A percentile compares a stretch with the other conserved stretches of the same genome.
Evolutionary conservation across 1,284 basidiomycete species (phyloP).

Genomic region (Marasmius fiardii): DNA sequence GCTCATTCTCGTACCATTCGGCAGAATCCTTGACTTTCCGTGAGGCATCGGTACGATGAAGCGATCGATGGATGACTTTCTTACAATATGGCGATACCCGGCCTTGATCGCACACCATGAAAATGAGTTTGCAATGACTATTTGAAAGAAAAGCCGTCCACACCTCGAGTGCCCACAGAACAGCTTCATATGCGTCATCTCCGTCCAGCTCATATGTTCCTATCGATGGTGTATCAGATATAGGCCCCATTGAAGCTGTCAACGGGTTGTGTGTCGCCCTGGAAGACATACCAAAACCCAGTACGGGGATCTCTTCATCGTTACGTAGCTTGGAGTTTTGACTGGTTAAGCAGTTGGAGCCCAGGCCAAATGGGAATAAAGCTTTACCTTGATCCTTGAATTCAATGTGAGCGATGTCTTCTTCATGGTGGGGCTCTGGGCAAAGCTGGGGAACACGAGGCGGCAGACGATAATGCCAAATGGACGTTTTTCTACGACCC

Average conservation of each 20-base stretch:
- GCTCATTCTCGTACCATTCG: slow-evolving; percentile 71
- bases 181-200: slow-evolving; percentile 50
- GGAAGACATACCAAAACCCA: slow-evolving; percentile 54
- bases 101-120: slow-evolving; percentile 34
- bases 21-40: slow-evolving; percentile 43
- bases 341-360: background rate
- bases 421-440: background rate
- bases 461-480: too few species aligned
- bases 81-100: slow-evolving; percentile 66
- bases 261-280: slow-evolving; percentile 3
- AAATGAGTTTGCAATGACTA: slow-evolving; percentile 4
- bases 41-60: slow-evolving; percentile 7
- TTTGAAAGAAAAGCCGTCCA: slow-evolving; percentile 9
- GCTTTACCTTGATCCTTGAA: background rate
- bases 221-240: slow-evolving; percentile 7
- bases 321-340: slow-evolving; percentile 45
- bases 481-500: too few species aligned
- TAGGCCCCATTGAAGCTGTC: slow-evolving; percentile 9
- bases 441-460: too few species aligned
- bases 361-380: background rate
- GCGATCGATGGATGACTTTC: slow-evolving; percentile 21
- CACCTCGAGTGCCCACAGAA: slow-evolving; percentile 63
- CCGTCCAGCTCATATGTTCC: slow-evolving; percentile 69
- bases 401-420: background rate
- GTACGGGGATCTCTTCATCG: slow-evolving; percentile 57